A percentile compares a stretch with the other conserved stretches of the same genome.
phyloP scores from a whole-genome alignment of 306 rosid species.

The Boehmeria nivea region DNA sequence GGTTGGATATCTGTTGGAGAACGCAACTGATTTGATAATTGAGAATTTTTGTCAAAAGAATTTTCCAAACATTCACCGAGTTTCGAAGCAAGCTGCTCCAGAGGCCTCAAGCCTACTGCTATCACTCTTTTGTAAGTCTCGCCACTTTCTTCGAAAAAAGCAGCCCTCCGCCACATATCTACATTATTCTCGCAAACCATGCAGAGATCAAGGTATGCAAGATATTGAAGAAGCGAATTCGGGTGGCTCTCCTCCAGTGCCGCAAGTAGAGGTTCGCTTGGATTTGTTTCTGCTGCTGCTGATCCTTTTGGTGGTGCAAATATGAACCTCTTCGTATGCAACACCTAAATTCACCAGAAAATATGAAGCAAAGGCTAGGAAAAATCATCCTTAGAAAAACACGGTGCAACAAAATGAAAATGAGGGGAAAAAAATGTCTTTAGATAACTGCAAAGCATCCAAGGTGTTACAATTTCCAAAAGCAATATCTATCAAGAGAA shows the following conservation, averaged over 20 bases:
- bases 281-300: conserved; percentile 97
- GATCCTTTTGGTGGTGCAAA: conserved; percentile 98
- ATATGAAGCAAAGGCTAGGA: conserved; percentile 15
- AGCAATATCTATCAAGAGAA: background rate
- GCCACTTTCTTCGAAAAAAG: conserved; percentile 91
- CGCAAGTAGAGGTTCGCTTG: conserved; percentile 82
- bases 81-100: conserved; percentile 67
- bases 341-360: conserved; percentile 48
- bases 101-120: conserved; percentile 71
- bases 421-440: background rate
- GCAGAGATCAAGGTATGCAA: conserved; percentile 90
- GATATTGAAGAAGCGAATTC: conserved; percentile 77
- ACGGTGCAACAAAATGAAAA: background rate
- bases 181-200: conserved; percentile 95
- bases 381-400: background rate
- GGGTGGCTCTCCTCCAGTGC: conserved; percentile 86
- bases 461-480: background rate
- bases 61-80: conserved; percentile 59
- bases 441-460: background rate
- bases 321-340: conserved; percentile 71
- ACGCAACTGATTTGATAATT: conserved; percentile 57
- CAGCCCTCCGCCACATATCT: conserved; percentile 90
- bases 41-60: conserved; percentile 45
- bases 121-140: conserved; percentile 85
- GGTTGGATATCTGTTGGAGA: conserved; percentile 53